phyloP scores from a whole-genome alignment of 306 rosid species.

The Cicer pinnatifidum region DNA sequence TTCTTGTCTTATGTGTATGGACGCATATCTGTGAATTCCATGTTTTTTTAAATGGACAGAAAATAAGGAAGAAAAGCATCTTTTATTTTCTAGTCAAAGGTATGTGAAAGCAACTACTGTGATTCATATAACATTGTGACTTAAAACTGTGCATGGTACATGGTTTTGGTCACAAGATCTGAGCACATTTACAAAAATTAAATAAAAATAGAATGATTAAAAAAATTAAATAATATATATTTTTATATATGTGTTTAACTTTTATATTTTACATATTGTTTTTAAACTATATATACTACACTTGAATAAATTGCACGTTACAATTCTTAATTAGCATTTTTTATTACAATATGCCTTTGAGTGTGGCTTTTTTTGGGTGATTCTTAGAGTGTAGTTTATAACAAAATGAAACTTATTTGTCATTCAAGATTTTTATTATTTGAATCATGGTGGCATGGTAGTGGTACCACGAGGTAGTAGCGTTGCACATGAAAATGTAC shows the following conservation, averaged over 20 bases:
- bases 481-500: conserved; percentile 36
- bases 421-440: not conserved
- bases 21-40: not conserved
- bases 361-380: not conserved
- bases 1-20: not conserved
- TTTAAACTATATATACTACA: no score
- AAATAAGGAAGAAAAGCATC: not conserved
- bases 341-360: not conserved
- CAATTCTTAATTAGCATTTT: not conserved
- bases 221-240: no score
- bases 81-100: not conserved
- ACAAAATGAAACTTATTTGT: not conserved
- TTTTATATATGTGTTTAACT: no score
- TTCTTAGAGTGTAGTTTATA: not conserved
- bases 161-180: no score
- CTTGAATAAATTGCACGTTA: no score
- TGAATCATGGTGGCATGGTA: not conserved
- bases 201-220: no score
- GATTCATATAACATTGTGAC: no score
- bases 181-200: no score
- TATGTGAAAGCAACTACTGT: conserved; percentile 9
- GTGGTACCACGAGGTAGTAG: conserved; percentile 2
- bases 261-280: no score
- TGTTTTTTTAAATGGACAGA: not conserved
- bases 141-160: no score